A percentile compares a stretch with the other conserved stretches of the same genome.
Evolutionary conservation across 106 monocot species (phyloP).

Genomic region (Cymbidium sinense): DNA sequence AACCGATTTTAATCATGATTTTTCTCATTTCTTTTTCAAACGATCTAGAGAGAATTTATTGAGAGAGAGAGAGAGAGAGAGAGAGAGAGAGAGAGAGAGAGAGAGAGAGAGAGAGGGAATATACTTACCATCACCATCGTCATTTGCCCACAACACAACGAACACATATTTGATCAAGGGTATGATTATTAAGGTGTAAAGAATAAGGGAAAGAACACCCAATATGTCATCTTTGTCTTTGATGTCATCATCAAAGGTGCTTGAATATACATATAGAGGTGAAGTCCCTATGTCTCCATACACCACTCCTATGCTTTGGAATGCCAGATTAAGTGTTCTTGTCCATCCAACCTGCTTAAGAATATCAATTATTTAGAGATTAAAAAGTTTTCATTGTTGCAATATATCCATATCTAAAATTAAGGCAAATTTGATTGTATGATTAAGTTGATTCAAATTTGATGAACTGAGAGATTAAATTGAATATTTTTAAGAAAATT

Average conservation of each 20-base stretch:
- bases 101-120: too few relatives aligned
- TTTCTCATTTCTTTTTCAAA: too few relatives aligned
- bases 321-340: slow-evolving; percentile 37
- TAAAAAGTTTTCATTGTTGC: not conserved
- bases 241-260: slow-evolving; percentile 50
- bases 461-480: too few relatives aligned
- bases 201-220: slow-evolving; percentile 56
- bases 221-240: slow-evolving; percentile 45
- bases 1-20: too few relatives aligned
- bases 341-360: slow-evolving; percentile 25
- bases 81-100: too few relatives aligned
- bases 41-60: too few relatives aligned
- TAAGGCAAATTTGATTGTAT: too few relatives aligned
- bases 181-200: slow-evolving; percentile 47
- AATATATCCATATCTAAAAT: not conserved
- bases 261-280: slow-evolving; percentile 49
- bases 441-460: too few relatives aligned
- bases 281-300: slow-evolving; percentile 74
- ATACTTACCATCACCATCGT: slow-evolving; percentile 43
- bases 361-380: not conserved
- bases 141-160: slow-evolving; percentile 54
- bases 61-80: too few relatives aligned
- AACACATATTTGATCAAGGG: slow-evolving; percentile 49
- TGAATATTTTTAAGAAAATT: too few relatives aligned
- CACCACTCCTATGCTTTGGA: slow-evolving; percentile 57